phyloP scores from a whole-genome alignment of 1,284 basidiomycete species.

The Rhizoctonia solani region DNA sequence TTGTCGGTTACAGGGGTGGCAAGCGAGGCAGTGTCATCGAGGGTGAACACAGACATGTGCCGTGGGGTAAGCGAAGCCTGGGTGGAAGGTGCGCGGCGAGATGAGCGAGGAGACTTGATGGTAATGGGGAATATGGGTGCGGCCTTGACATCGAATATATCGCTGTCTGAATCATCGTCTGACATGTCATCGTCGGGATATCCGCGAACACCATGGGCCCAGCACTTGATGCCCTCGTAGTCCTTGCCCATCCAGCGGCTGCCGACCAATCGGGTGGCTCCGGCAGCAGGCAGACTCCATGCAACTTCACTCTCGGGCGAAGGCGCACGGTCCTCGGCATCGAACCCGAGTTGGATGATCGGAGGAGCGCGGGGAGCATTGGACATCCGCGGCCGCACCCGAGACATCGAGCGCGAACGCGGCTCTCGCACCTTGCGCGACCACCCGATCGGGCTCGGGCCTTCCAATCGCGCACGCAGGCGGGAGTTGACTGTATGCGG shows the following conservation, averaged over 20 bases:
- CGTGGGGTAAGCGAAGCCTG: slow-evolving; percentile 23
- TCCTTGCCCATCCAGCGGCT: slow-evolving; percentile 34
- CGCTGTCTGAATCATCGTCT: slow-evolving; percentile 15
- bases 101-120: background rate
- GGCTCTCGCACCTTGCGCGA: slow-evolving; percentile 19
- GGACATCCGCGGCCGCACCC: slow-evolving; percentile 15
- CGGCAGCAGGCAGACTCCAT: slow-evolving; percentile 27
- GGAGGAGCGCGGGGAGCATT: slow-evolving; percentile 1
- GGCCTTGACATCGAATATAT: slow-evolving; percentile 7
- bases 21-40: slow-evolving; percentile 31
- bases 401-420: slow-evolving; percentile 23
- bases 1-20: slow-evolving; percentile 29
- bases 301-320: slow-evolving; percentile 31
- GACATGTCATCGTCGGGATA: slow-evolving; percentile 25
- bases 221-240: slow-evolving; percentile 34
- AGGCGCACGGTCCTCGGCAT: slow-evolving; percentile 20
- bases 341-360: slow-evolving; percentile 1
- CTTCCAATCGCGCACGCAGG: slow-evolving; percentile 27
- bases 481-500: slow-evolving; percentile 28
- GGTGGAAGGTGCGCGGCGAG: slow-evolving; percentile 14
- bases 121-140: slow-evolving; percentile 29
- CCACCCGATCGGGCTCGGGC: slow-evolving; percentile 30
- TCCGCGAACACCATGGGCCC: slow-evolving; percentile 27
- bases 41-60: slow-evolving; percentile 22
- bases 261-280: slow-evolving; percentile 25